Conservation (phyloP, 495 filamentous ascomycete genomes). For the Neurospora sp. region DNA sequence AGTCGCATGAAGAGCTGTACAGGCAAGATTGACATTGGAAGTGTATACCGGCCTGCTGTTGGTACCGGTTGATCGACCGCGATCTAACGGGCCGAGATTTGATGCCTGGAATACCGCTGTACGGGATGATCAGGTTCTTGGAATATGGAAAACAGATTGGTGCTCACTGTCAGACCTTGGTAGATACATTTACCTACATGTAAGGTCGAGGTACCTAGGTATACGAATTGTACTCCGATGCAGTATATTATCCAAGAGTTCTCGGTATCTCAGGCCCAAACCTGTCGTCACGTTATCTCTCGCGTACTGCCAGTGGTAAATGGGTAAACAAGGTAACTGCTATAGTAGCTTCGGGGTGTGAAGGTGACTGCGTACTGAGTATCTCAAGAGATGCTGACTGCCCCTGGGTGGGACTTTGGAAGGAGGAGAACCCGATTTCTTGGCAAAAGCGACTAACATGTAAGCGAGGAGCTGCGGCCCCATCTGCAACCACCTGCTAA, state of each 20-base stretch:
- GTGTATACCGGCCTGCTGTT: not conserved
- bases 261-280: not conserved
- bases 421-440: not conserved
- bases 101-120: not conserved
- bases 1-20: not conserved
- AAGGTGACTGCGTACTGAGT: not conserved
- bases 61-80: not conserved
- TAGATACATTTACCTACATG: not conserved
- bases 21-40: not conserved
- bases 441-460: not conserved
- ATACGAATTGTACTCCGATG: not conserved
- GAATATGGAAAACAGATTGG: not conserved
- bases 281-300: not conserved
- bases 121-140: not conserved
- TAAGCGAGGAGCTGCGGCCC: not conserved
- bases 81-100: not conserved
- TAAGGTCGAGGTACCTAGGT: not conserved
- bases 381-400: not conserved
- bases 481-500: not conserved
- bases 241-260: not conserved
- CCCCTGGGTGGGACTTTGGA: not conserved
- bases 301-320: not conserved
- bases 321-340: not conserved
- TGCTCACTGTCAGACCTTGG: not conserved
- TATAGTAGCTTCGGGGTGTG: not conserved